Conservation (phyloP, 2,329 filamentous ascomycete species). For the Mollisia scopiformis region DNA sequence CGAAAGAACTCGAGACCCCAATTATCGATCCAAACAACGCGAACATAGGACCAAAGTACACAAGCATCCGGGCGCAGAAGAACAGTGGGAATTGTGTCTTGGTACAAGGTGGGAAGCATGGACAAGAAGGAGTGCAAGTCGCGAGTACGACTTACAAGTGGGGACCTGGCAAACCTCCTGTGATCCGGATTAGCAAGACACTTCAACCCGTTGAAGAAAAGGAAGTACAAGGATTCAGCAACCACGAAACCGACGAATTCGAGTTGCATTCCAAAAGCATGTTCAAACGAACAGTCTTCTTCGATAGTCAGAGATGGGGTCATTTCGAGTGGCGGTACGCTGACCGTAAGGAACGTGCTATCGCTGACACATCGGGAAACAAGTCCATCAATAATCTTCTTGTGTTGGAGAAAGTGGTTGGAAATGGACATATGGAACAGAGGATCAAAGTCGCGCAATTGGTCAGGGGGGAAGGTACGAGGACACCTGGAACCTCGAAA, state of each 20-base stretch:
- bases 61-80: constrained; percentile 51
- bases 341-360: constrained; percentile 44
- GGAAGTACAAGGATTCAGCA: too few relatives aligned
- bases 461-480: constrained; percentile 43
- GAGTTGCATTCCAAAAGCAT: not conserved
- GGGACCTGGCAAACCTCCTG: not conserved
- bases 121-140: not conserved
- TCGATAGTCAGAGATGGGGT: constrained; percentile 50
- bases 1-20: constrained; percentile 44
- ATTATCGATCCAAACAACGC: constrained; percentile 38
- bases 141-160: not conserved
- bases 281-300: constrained; percentile 48
- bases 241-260: too few relatives aligned
- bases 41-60: constrained; percentile 44
- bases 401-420: constrained; percentile 51
- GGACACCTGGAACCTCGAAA: constrained; percentile 43
- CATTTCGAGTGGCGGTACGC: constrained; percentile 61
- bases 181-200: not conserved
- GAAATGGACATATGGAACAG: constrained; percentile 23
- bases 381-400: constrained; percentile 45
- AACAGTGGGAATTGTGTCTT: constrained; percentile 38
- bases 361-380: constrained; percentile 21
- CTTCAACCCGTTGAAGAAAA: not conserved
- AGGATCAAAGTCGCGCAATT: constrained; percentile 45
- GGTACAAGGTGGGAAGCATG: not conserved